Conservation (phyloP, 2,329 filamentous ascomycete genomes). For the Tolypocladium amazonense region DNA sequence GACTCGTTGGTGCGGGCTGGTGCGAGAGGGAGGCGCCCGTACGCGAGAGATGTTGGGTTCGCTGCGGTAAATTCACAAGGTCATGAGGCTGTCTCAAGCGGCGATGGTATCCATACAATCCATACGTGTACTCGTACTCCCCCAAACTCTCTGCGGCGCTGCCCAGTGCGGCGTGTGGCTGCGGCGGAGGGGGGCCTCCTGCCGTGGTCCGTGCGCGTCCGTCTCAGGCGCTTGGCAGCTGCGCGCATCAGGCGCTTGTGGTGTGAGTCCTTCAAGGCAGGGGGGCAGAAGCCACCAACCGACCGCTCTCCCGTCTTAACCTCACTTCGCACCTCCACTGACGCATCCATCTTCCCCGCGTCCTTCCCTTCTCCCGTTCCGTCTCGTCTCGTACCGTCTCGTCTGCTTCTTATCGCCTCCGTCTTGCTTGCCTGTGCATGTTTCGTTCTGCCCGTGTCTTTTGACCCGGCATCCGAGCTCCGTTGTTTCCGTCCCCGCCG, state of each 20-base stretch:
- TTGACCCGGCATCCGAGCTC: not conserved
- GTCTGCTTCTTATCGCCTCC: not conserved
- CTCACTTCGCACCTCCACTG: not conserved
- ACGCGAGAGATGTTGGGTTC: too few relatives aligned
- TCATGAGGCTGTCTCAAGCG: too few relatives aligned
- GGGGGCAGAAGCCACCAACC: not conserved
- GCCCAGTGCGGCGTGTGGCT: not conserved
- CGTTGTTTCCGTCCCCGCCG: not conserved
- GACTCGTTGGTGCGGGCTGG: too few relatives aligned
- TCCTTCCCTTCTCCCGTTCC: not conserved
- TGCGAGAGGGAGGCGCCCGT: too few relatives aligned
- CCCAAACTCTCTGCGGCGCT: too few relatives aligned
- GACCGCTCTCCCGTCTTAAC: not conserved
- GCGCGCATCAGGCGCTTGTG: not conserved
- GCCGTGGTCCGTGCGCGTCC: not conserved
- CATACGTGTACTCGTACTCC: too few relatives aligned
- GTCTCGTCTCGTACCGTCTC: not conserved
- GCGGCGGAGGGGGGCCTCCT: not conserved
- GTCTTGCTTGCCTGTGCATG: not conserved
- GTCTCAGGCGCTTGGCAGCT: not conserved
- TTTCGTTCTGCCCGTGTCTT: not conserved
- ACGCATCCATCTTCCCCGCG: not conserved
- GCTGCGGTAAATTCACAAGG: too few relatives aligned
- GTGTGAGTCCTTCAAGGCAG: not conserved
- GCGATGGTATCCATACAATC: too few relatives aligned